Base-by-base conservation (phyloP, 768 basidiomycete genomes). In the Kwoniella sp. region DNA sequence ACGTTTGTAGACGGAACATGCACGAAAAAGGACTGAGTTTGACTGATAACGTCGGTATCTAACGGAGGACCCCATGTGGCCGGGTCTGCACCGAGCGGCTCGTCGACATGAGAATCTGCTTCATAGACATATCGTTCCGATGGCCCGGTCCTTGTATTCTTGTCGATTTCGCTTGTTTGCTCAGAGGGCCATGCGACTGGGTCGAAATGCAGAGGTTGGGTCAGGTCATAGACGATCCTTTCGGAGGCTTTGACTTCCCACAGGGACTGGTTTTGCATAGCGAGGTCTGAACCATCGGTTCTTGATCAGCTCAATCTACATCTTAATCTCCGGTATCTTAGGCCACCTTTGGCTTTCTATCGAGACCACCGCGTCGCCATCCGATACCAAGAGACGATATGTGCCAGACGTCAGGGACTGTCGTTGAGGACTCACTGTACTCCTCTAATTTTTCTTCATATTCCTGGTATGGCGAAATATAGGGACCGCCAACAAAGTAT, bases 1-100 rank as follows among this genome's bases (percentile, higher is more conserved):
- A 71, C 70, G 50, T 71, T 71, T 26, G 67, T 68, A 30, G 55
- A 48, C n/a, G 70, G 70, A 1, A 68, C 57, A 40, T 66, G 59
- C 6, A 68, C 59, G 13, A n/a, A n/a, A 53, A 71, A 71, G 2
- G 67, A 52, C 30, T 55, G 30, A 24, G 69, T 29, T 29, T 57
- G 33, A 24, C 60, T 63, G 2, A 65, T 22, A 1, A 37, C 53
- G 5, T 1, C 24, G 22, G 22, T 0, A 22, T 30, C 49, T 40
- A 44, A 19, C 40, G 40, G 10, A 10, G 40, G 17, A 44, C 40
- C 40, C 40, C 29, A 22, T n/a, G 54, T 10, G 33, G 13, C 2
- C 2, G 21, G 7, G 48, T 54, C 48, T 15, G 17, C 40, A 44
- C 40, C 40, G 8, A 44, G 17, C 4, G 40, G 40, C 40, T 9